These are phyloP conservation scores for Agapanthus africanus DNA, from an alignment of 106 monocot genomes.

Conservation along the genomic window DNA sequence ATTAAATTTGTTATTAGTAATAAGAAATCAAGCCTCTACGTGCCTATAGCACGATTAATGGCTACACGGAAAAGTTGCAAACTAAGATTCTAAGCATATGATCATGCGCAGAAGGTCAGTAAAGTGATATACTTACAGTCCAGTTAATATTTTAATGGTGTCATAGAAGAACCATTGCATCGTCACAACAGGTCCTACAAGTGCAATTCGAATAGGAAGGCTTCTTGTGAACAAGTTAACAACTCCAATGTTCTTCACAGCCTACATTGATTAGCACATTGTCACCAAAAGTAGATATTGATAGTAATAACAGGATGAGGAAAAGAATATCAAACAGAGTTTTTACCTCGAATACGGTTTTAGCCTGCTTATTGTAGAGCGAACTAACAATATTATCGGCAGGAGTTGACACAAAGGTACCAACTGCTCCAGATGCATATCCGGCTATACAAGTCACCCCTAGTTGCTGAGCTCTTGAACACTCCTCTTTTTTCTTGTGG, in stretches of 20 bases:
- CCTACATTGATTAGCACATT: slow-evolving; percentile 31
- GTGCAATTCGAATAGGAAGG: slow-evolving; percentile 68
- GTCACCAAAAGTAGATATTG: neutral
- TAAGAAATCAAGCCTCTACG: neutral
- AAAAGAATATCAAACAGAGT: neutral
- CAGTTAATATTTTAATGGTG: slow-evolving; percentile 74
- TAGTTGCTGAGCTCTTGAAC: slow-evolving; percentile 76
- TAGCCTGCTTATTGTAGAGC: slow-evolving; percentile 76
- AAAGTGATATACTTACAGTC: slow-evolving; percentile 69
- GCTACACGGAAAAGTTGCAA: no score
- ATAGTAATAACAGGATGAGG: neutral
- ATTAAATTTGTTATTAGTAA: neutral
- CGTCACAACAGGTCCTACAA: slow-evolving; percentile 87
- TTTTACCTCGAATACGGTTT: slow-evolving; percentile 55
- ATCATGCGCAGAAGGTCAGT: no score
- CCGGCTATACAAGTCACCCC: slow-evolving; percentile 84
- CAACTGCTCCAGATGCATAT: slow-evolving; percentile 72
- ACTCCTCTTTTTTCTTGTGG: slow-evolving; percentile 65
- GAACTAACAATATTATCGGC: slow-evolving; percentile 88
- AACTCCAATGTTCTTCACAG: slow-evolving; percentile 70
- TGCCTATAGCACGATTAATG: neutral
- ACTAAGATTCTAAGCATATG: neutral
- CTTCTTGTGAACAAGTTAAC: slow-evolving; percentile 79
- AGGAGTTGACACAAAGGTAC: slow-evolving; percentile 79
- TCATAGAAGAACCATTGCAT: slow-evolving; percentile 98